Conservation (phyloP, 164 flowering plant species). For the Platanus orientalis region DNA sequence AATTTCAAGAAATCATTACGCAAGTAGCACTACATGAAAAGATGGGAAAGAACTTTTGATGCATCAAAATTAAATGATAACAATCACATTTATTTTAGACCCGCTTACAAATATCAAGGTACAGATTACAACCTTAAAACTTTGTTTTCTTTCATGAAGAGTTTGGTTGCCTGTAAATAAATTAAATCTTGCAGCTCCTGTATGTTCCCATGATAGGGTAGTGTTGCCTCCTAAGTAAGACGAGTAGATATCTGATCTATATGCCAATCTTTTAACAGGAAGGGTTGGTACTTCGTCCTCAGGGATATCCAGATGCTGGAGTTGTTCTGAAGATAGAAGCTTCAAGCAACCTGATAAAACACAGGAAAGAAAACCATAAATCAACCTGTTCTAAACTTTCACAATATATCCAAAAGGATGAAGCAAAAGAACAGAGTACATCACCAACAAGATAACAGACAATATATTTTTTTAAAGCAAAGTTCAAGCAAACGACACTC, state of each 20-base stretch:
- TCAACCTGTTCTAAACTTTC: neutral
- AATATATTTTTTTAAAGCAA: no score
- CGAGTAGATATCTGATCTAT: slow-evolving; percentile 39
- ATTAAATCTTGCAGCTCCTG: slow-evolving; percentile 55
- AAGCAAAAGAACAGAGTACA: no score
- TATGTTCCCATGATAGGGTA: slow-evolving; percentile 19
- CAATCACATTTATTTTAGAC: neutral
- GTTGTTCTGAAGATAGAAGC: slow-evolving; percentile 67
- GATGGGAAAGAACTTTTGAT: no score
- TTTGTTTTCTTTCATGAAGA: slow-evolving; percentile 57
- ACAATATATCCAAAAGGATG: neutral
- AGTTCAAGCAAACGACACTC: no score
- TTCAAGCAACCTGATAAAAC: slow-evolving; percentile 76
- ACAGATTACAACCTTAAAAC: slow-evolving; percentile 59
- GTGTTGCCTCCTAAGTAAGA: slow-evolving; percentile 25
- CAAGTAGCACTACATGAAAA: neutral
- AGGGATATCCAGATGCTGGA: slow-evolving; percentile 63
- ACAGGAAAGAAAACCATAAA: slow-evolving; percentile 6
- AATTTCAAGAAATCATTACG: neutral
- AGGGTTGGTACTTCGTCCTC: slow-evolving; percentile 18
- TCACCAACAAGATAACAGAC: no score
- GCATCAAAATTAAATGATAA: neutral
- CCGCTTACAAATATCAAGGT: slow-evolving; percentile 9
- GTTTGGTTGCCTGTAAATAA: slow-evolving; percentile 83
- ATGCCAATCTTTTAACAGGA: slow-evolving; percentile 49